Evolutionary conservation across 352 stramenopile genomes (phyloP), one percentile per base, ranked within the genome.

Genomic region (Pythium oligandrum): DNA sequence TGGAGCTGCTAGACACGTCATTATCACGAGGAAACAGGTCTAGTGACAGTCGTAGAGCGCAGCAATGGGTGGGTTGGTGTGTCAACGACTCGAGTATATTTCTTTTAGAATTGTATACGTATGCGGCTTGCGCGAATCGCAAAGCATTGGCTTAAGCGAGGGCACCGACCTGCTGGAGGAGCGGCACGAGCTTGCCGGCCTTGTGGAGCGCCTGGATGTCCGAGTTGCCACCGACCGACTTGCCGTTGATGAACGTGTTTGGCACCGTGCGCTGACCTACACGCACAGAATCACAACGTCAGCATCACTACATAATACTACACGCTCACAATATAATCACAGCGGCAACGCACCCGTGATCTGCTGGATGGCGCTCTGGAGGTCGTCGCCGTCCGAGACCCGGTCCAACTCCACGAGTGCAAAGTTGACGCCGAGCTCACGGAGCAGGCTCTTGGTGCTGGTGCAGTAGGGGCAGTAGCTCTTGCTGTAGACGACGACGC

Each of bases 231-330:
- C 96, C 96, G 49, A 98, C 70, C 63, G 93, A 94, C 63, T 96
- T 86, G 65, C 92, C 91, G 42, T 88, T 85, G 48, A 99, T 88
- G 72, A 99, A 99, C 8, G 98, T 88, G 78, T 99, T 98, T 7
- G 97, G 96, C 51, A 99, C 96, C 32, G 94, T 98, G 58, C 77
- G 76, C 67, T 98, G 93, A 54, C 92, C 95, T 53, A 48, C 55
- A 56, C 32, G n/a, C 33, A 51, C 48, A 57, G 17, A 47, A 12
- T 48, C 32, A 46, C 12, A 57, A 33, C 12, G 33, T 11, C 43
- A 50, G n/a, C 31, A 44, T 38, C 45, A 60, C 26, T 36, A 34
- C 30, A 31, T 36, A 6, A 4, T 42, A 40, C 40, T 39, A 17
- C 9, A 48, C n/a, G 38, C 50, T 6, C 9, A 42, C 33, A 35